Evolutionary conservation across 2,329 filamentous ascomycete genomes (phyloP), one percentile per base, ranked within the genome.

Genomic region (Lachnellula cervina): DNA sequence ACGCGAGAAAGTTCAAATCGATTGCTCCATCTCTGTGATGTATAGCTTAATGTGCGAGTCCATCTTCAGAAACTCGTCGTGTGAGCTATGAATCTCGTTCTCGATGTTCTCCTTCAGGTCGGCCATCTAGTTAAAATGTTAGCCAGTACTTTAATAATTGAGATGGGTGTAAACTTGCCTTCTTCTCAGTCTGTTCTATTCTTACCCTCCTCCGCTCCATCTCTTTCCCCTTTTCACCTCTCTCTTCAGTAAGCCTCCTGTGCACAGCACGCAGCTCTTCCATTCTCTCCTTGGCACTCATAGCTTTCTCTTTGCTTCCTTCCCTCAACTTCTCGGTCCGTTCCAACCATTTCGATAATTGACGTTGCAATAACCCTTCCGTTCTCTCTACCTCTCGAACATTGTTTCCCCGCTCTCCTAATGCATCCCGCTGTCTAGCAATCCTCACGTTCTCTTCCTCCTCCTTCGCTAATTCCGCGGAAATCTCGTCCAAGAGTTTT

Each of bases 21-120:
- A 87, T 74, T 97, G 92, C 74, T 97, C 94, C 92, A 99, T 97
- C 79, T 99, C 94, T 4, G 89, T 96, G 69, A 99, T 96, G 77
- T 99, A 99, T 60, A 97, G 79, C 74, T 92, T 93, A 72, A 99
- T 95, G 70, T 99, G 94, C 38, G 90, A 87, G 72, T 97, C 93
- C 84, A 99, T 88, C 83, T 97, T 97, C 70, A 96, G 81, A 73
- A 96, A 99, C 76, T 97, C 90, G 63, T 96, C 92, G 66, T 96
- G 85, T 1, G 94, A 91, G 54, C 83, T 84, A 69, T 94, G 89
- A 8, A 97, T 87, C 73, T 99, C 94, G 59, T 87, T 92, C 70
- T 97, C 93, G 60, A 99, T 96, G 66, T 94, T 95, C 71, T 97
- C 94, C 70, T 97, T 97, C 64, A 99, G 80, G 72, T 99, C 94